phyloP scores from a whole-genome alignment of 805 yeast genomes.

The Pichia eremophila region DNA sequence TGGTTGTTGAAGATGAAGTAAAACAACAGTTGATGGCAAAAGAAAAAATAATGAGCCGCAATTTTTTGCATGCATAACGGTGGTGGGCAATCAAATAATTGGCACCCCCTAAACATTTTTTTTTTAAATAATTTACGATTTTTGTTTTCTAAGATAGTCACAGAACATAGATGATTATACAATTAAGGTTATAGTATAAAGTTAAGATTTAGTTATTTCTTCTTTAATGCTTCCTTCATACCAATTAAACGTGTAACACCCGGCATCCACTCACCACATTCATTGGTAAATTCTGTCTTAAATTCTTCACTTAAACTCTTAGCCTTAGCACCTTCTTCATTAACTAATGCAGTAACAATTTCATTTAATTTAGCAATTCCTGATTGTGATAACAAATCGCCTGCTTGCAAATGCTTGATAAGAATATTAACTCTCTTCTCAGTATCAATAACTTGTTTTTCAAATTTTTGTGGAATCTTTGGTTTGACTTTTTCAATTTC shows the following conservation, averaged over 20 bases:
- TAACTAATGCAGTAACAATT: slow-evolving; percentile 41
- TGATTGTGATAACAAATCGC: slow-evolving; percentile 51
- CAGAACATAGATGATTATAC: too few relatives aligned
- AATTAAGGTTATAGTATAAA: neutral
- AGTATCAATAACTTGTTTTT: slow-evolving; percentile 69
- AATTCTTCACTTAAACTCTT: slow-evolving; percentile 45
- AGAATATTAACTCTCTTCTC: slow-evolving; percentile 71
- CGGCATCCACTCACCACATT: slow-evolving; percentile 85
- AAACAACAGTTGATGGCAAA: neutral
- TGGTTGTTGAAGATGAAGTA: neutral
- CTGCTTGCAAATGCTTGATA: slow-evolving; percentile 68
- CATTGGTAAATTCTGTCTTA: slow-evolving; percentile 54
- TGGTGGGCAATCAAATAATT: too few relatives aligned
- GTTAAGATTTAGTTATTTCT: neutral
- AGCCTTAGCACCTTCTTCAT: slow-evolving; percentile 53
- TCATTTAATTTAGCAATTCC: slow-evolving; percentile 44
- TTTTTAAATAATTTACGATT: too few relatives aligned
- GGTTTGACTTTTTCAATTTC: slow-evolving; percentile 60
- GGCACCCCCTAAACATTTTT: too few relatives aligned
- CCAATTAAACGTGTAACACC: slow-evolving; percentile 85
- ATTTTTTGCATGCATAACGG: too few relatives aligned
- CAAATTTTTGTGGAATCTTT: slow-evolving; percentile 61
- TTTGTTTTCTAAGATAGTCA: too few relatives aligned
- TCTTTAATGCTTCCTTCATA: slow-evolving; percentile 42
- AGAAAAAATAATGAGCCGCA: neutral